Evolutionary conservation across 768 basidiomycete species (phyloP).

Genomic region (Pseudohyphozyma bogoriensis): DNA sequence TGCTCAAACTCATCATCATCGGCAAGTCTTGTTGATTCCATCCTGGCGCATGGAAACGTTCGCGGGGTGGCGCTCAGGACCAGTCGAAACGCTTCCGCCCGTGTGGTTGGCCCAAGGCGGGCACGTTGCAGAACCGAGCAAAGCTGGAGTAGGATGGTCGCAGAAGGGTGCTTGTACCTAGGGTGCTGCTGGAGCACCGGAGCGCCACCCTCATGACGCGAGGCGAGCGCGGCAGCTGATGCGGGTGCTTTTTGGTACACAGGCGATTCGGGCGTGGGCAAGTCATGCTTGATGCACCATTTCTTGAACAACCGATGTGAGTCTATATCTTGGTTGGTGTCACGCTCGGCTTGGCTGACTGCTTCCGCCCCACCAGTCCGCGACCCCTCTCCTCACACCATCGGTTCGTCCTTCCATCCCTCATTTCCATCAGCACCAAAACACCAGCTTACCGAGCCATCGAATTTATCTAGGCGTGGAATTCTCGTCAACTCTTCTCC

Average conservation of each 20-base stretch:
- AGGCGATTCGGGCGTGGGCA: slow-evolving; percentile 96
- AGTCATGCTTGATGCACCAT: slow-evolving; percentile 91
- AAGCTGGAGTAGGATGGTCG: neutral
- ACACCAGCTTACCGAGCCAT: neutral
- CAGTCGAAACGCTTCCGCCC: neutral
- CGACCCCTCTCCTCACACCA: slow-evolving; percentile 63
- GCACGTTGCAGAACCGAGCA: neutral
- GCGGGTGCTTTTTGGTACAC: neutral
- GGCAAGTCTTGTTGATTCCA: slow-evolving; percentile 46
- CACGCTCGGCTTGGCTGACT: neutral
- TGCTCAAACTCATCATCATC: slow-evolving; percentile 97
- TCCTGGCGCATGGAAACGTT: neutral
- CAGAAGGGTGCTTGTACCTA: neutral
- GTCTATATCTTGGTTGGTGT: too few species aligned
- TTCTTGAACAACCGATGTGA: slow-evolving; percentile 91
- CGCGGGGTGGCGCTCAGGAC: neutral
- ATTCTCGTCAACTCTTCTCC: slow-evolving; percentile 87
- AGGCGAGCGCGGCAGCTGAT: neutral
- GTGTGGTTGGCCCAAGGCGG: neutral
- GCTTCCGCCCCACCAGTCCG: slow-evolving; percentile 13
- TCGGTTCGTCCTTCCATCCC: slow-evolving; percentile 41
- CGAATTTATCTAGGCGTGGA: slow-evolving; percentile 57
- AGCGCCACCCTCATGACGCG: neutral
- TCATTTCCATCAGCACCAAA: neutral
- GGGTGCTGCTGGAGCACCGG: neutral